A percentile compares a stretch with the other conserved stretches of the same genome.
phyloP scores from a whole-genome alignment of 1,284 basidiomycete genomes.

The Puccinia horiana region DNA sequence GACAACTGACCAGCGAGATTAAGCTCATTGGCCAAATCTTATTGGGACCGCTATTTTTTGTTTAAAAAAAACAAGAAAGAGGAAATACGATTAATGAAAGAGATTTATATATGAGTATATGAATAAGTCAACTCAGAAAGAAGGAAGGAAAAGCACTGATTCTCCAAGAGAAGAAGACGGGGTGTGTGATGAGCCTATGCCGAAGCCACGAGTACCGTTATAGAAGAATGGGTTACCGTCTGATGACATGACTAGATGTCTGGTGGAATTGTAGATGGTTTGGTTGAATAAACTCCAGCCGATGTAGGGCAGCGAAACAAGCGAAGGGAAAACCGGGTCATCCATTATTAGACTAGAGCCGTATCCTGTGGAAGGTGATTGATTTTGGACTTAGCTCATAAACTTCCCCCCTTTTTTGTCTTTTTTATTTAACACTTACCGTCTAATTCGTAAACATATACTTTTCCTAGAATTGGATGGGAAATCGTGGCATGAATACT shows the following conservation, averaged over 20 bases:
- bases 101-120: too few species aligned
- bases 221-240: constrained; percentile 55
- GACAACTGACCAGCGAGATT: background rate
- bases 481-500: background rate
- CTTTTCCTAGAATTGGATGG: constrained; percentile 35
- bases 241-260: constrained; percentile 51
- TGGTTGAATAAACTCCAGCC: constrained; percentile 52
- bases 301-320: constrained; percentile 55
- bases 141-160: too few species aligned
- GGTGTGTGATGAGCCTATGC: constrained; percentile 55
- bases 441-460: constrained; percentile 56
- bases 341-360: constrained; percentile 53
- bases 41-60: background rate
- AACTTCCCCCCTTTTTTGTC: constrained; percentile 49
- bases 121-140: too few species aligned
- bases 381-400: background rate
- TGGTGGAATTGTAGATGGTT: constrained; percentile 53
- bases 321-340: constrained; percentile 55
- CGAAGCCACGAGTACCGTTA: constrained; percentile 50
- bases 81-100: constrained; percentile 51
- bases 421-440: constrained; percentile 45
- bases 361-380: background rate
- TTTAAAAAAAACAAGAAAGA: background rate
- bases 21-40: constrained; percentile 30
- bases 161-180: too few species aligned